phyloP scores from a whole-genome alignment of 148 eudicot genomes.

The Amaranthus palmeri region DNA sequence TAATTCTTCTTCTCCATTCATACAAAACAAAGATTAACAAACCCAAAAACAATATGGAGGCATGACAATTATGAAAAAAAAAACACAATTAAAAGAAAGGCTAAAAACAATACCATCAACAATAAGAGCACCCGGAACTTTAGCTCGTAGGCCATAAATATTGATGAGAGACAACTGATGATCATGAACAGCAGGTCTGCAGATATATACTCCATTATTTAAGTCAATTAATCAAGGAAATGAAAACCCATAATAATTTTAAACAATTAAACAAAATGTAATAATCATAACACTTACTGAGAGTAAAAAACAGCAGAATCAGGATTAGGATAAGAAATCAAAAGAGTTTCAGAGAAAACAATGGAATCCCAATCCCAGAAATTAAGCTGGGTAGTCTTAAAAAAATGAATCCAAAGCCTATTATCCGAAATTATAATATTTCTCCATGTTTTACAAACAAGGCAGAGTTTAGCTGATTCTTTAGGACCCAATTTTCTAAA shows the following conservation, averaged over 20 bases:
- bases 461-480: conserved; percentile 48
- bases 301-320: neutral
- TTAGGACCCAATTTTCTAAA: conserved; percentile 51
- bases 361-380: conserved; percentile 50
- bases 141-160: conserved; percentile 56
- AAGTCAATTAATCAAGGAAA: neutral
- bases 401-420: conserved; percentile 64
- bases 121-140: conserved; percentile 71
- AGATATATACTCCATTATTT: neutral
- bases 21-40: no score
- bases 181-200: conserved; percentile 39
- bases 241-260: neutral
- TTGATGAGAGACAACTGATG: conserved; percentile 55
- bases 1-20: no score
- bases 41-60: no score
- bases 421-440: conserved; percentile 43
- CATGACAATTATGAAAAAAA: neutral
- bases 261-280: conserved; percentile 37
- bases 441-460: conserved; percentile 57
- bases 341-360: conserved; percentile 56
- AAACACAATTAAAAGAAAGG: neutral
- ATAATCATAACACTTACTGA: conserved; percentile 21
- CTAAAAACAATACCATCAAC: conserved; percentile 53
- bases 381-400: conserved; percentile 20
- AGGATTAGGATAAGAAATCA: conserved; percentile 18